Evolutionary conservation across 345 rosid genomes (phyloP).

Genomic region (Salix caprea): DNA sequence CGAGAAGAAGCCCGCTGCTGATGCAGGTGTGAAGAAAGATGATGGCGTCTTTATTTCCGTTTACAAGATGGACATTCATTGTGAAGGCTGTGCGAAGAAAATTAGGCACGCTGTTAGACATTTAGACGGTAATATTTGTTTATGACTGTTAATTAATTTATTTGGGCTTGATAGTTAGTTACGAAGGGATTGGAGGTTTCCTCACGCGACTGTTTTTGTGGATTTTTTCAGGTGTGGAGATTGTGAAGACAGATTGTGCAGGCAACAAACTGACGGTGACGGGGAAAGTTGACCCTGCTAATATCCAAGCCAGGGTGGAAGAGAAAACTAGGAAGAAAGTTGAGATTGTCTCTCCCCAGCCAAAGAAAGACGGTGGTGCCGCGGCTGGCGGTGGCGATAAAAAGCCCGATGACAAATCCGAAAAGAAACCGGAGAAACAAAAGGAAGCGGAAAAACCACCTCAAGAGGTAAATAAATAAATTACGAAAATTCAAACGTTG

Average conservation of each 20-base stretch:
- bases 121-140: constrained; percentile 19
- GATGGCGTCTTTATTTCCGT: constrained; percentile 42
- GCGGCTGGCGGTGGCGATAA: constrained; percentile 6
- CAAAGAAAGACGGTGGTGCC: constrained; percentile 29
- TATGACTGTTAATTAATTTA: neutral
- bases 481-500: neutral
- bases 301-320: constrained; percentile 31
- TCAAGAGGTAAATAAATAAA: constrained; percentile 17
- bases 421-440: constrained; percentile 24
- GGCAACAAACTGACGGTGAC: constrained; percentile 36
- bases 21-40: constrained; percentile 18
- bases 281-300: constrained; percentile 41
- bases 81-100: constrained; percentile 84
- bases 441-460: constrained; percentile 27
- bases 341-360: constrained; percentile 28
- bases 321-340: constrained; percentile 28
- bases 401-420: constrained; percentile 35
- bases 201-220: neutral
- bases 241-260: constrained; percentile 26
- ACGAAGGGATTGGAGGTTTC: neutral
- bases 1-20: constrained; percentile 40
- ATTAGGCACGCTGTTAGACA: constrained; percentile 18
- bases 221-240: constrained; percentile 32
- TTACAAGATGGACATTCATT: constrained; percentile 73
- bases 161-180: neutral